A percentile compares a stretch with the other conserved stretches of the same genome.
Evolutionary conservation across 1,139 yeast genomes (phyloP).

Genomic region (Yamadazyma oceani): DNA sequence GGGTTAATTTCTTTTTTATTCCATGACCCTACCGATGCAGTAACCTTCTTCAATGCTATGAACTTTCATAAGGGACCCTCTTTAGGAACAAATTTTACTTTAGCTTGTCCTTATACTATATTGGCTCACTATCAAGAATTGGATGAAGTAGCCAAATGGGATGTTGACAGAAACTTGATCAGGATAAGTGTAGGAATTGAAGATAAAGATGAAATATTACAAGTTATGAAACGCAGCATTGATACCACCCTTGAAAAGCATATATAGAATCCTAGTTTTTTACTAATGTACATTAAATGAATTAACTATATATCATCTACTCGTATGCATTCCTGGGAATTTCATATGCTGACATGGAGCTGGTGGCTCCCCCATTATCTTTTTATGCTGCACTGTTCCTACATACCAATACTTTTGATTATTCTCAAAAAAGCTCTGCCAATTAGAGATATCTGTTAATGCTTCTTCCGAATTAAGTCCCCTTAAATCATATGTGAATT

Average conservation of each 20-base stretch:
- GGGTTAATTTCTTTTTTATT: conserved; percentile 83
- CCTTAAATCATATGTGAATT: conserved; percentile 66
- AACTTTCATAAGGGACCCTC: conserved; percentile 90
- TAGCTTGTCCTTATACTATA: conserved; percentile 89
- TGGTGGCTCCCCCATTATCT: conserved; percentile 36
- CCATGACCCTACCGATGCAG: conserved; percentile 64
- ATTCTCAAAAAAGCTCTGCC: conserved; percentile 55
- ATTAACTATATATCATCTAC: conserved; percentile 5
- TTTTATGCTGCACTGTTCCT: conserved; percentile 52
- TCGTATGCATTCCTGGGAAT: conserved; percentile 29
- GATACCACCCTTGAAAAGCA: conserved; percentile 46
- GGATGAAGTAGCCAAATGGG: conserved; percentile 81
- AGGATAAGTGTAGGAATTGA: conserved; percentile 87
- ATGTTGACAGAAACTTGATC: conserved; percentile 77
- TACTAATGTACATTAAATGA: background rate
- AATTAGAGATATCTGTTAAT: conserved; percentile 29
- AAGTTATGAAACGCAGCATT: conserved; percentile 57
- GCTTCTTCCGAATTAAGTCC: conserved; percentile 49
- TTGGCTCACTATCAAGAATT: conserved; percentile 86
- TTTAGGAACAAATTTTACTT: conserved; percentile 88
- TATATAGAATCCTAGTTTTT: conserved; percentile 5
- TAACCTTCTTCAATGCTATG: conserved; percentile 71
- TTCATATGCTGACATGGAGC: conserved; percentile 36
- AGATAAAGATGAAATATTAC: conserved; percentile 53
- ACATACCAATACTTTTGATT: conserved; percentile 62